phyloP scores from a whole-genome alignment of 2,329 filamentous ascomycete species.

The Paecilomyces sp. region DNA sequence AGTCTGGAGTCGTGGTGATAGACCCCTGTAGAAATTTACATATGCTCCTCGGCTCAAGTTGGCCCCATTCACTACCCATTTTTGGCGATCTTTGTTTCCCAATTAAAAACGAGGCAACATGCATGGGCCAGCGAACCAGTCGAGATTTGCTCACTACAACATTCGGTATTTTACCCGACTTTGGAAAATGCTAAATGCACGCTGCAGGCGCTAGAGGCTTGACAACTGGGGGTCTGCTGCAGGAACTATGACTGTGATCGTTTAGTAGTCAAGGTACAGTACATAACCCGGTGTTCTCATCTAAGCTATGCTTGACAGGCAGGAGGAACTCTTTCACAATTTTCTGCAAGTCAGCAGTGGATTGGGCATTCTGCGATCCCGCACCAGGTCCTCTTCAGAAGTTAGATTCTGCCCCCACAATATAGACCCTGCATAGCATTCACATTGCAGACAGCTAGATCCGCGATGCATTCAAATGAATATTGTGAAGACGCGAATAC shows the following conservation, averaged over 20 bases:
- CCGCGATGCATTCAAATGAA: not conserved
- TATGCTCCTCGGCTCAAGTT: not conserved
- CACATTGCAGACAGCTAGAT: not conserved
- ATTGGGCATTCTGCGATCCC: not conserved
- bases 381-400: not conserved
- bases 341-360: not conserved
- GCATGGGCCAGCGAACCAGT: not conserved
- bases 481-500: not conserved
- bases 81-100: not conserved
- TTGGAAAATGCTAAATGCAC: not conserved
- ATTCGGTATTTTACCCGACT: not conserved
- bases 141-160: not conserved
- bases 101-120: not conserved
- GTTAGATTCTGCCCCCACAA: not conserved
- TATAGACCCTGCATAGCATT: not conserved
- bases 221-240: not conserved
- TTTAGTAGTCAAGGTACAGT: not conserved
- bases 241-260: not conserved
- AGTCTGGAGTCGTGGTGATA: not conserved
- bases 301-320: not conserved
- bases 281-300: not conserved
- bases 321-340: not conserved
- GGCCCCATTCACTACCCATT: not conserved
- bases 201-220: not conserved
- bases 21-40: not conserved